These are phyloP conservation scores for Kalmusia sp. DNA, from an alignment of 2,329 filamentous ascomycete species.

Conservation along the genomic window DNA sequence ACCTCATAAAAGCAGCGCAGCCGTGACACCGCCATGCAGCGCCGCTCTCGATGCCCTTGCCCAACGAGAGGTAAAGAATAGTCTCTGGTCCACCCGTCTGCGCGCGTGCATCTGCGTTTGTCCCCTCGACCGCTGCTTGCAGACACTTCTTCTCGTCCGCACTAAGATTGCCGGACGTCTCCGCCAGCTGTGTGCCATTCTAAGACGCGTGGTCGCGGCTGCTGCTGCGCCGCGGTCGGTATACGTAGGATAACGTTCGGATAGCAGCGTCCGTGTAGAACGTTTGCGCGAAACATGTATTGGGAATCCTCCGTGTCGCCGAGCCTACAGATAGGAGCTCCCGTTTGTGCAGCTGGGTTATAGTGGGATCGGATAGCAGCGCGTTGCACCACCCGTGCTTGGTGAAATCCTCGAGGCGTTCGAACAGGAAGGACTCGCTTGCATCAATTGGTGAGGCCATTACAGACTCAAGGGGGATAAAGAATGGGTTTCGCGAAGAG, in stretches of 20 bases:
- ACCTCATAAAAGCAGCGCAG: conserved; percentile 33
- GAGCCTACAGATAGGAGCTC: conserved; percentile 1
- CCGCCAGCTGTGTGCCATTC: conserved; percentile 8
- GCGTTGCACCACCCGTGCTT: conserved; percentile 31
- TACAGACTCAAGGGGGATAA: too few species aligned
- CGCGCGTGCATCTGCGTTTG: conserved; percentile 8
- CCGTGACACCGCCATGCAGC: conserved; percentile 35
- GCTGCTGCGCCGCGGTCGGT: conserved; percentile 19
- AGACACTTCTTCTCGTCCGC: neutral
- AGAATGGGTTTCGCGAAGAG: too few species aligned
- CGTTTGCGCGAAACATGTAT: conserved; percentile 30
- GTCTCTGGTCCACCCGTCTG: conserved; percentile 25
- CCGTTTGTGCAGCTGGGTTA: conserved; percentile 28
- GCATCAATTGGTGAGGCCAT: too few species aligned
- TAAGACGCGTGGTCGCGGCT: conserved; percentile 14
- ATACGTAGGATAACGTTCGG: conserved; percentile 32
- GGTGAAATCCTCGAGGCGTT: conserved; percentile 36
- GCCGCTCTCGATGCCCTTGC: conserved; percentile 29
- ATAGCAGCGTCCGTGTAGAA: conserved; percentile 31
- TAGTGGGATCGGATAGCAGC: conserved; percentile 29
- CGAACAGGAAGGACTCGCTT: conserved; percentile 6
- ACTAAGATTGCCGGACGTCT: neutral
- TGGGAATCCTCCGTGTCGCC: conserved; percentile 18
- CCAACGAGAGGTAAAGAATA: conserved; percentile 28
- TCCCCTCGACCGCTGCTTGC: conserved; percentile 17